Evolutionary conservation across 768 basidiomycete species (phyloP).

Genomic region (Lactarius trivialis): DNA sequence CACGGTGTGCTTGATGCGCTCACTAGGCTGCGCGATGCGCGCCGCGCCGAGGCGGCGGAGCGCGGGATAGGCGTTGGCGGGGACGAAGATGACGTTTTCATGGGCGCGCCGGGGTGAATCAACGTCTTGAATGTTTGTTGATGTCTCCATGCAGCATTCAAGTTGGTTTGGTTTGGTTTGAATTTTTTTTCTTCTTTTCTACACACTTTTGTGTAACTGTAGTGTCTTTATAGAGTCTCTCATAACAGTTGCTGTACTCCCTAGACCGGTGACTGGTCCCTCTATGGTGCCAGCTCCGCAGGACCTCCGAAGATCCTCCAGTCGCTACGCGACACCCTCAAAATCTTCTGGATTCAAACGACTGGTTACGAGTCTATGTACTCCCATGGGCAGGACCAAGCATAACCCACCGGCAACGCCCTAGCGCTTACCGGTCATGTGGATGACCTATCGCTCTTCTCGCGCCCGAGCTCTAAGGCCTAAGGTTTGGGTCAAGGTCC

Average conservation of each 20-base stretch:
- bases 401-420: background rate
- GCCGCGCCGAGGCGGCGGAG: background rate
- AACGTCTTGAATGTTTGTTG: background rate
- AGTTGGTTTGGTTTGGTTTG: background rate
- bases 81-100: background rate
- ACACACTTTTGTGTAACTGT: too few relatives aligned
- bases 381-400: too few relatives aligned
- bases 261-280: too few relatives aligned
- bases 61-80: background rate
- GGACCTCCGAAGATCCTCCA: too few relatives aligned
- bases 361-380: too few relatives aligned
- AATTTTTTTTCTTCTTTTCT: too few relatives aligned
- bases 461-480: background rate
- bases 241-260: too few relatives aligned
- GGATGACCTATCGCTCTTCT: background rate
- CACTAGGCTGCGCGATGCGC: conserved; percentile 23
- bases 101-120: background rate
- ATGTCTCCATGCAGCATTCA: background rate
- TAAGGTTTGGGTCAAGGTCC: background rate
- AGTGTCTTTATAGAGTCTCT: too few relatives aligned
- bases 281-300: too few relatives aligned
- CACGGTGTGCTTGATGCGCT: conserved; percentile 64
- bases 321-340: too few relatives aligned
- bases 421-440: background rate
- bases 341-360: too few relatives aligned